Evolutionary conservation across 2,329 filamentous ascomycete genomes (phyloP), one percentile per base, ranked within the genome.

Genomic region (Microcyclospora pomicola): DNA sequence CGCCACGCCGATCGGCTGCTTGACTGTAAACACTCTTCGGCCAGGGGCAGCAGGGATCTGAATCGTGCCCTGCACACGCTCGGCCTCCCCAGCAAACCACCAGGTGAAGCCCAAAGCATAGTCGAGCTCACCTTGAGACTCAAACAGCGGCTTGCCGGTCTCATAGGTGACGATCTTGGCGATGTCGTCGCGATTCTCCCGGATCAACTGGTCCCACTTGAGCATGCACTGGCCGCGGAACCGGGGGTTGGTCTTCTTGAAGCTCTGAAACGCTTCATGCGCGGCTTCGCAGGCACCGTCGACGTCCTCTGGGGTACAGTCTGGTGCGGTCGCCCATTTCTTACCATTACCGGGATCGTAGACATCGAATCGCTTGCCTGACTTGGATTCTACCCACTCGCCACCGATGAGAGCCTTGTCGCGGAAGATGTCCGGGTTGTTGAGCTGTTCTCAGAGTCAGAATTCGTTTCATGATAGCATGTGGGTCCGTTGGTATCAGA

Each of bases 1-100:
- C 0, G 72, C 68, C 9, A 82, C 77, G 39, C 80, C 80, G 41
- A 82, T 69, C 1, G 79, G 79, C 57, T 83, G 79, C 63, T 87
- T 87, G 48, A 86, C 71, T 0, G 77, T 80, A 43, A 87, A 72
- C 2, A 77, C 68, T 10, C 80, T 67, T 5, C 81, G 65, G 27
- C 75, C 73, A 0, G 80, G 73, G 0, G 72, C 61, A 0, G 79
- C 64, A 1, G 77, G 69, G 0, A 68, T 65, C 33, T 73, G 70
- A 4, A 79, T 68, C 0, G 69, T 69, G 12, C 81, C 81, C 16
- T 71, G 66, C n/a, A 78, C 68, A 27, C 74, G 64, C 56, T 77
- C 64, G 51, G 72, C 73, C 49, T 78, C 73, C 2, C 73, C 73
- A 6, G 67, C 65, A 49, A 72, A 72, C 68, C 68, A 72, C 68